phyloP scores from a whole-genome alignment of 371 early-diverging fungal species.

The Chytridiales sp. region DNA sequence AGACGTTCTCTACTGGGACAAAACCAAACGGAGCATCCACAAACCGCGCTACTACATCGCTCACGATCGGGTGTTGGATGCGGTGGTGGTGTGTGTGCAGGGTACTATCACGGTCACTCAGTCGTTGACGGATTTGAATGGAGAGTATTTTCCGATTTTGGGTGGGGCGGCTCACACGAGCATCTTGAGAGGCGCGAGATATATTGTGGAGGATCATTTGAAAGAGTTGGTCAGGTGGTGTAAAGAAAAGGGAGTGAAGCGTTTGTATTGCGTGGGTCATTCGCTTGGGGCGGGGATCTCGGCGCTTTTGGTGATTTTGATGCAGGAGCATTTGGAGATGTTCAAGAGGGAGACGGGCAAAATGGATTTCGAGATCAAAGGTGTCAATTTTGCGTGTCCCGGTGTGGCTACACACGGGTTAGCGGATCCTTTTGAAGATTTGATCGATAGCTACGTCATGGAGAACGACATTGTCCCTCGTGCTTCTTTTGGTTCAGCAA shows the following conservation, averaged over 20 bases:
- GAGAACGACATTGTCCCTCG: constrained; percentile 44
- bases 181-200: constrained; percentile 34
- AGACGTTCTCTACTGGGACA: constrained; percentile 36
- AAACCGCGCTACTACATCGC: constrained; percentile 16
- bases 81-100: constrained; percentile 23
- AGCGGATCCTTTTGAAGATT: constrained; percentile 20
- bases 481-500: constrained; percentile 29
- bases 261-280: constrained; percentile 36
- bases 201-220: constrained; percentile 30
- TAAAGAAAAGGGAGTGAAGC: constrained; percentile 16
- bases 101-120: constrained; percentile 21
- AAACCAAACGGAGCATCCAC: not conserved
- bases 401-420: constrained; percentile 32
- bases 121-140: constrained; percentile 25
- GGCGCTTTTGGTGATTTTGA: constrained; percentile 30
- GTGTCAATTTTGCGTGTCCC: constrained; percentile 34
- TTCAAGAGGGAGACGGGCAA: constrained; percentile 11
- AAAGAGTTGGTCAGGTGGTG: constrained; percentile 32
- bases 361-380: constrained; percentile 23
- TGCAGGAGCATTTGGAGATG: constrained; percentile 22
- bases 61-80: constrained; percentile 9
- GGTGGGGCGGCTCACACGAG: constrained; percentile 37
- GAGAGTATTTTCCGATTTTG: constrained; percentile 29
- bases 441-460: constrained; percentile 33
- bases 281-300: constrained; percentile 42